Conservation (phyloP, 2,329 filamentous ascomycete species). For the Exophiala dermatitidis region DNA sequence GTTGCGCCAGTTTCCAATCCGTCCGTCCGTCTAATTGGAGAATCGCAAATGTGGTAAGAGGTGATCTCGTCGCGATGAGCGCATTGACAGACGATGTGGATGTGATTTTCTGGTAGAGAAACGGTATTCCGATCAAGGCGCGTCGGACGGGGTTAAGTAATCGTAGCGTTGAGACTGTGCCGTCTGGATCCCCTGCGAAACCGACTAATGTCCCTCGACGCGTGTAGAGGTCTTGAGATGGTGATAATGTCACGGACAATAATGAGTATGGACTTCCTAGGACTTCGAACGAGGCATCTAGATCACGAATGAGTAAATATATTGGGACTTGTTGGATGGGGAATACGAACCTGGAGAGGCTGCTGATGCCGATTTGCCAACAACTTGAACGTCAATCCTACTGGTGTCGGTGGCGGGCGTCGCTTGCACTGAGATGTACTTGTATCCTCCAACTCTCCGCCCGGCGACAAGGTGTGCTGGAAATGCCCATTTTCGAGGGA, state of each 20-base stretch:
- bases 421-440: slow-evolving; percentile 40
- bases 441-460: slow-evolving; percentile 27
- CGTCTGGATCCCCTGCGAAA: slow-evolving; percentile 69
- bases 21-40: slow-evolving; percentile 86
- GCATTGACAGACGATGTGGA: slow-evolving; percentile 83
- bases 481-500: slow-evolving; percentile 24
- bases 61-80: slow-evolving; percentile 78
- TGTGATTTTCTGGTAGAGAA: slow-evolving; percentile 63
- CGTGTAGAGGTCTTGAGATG: slow-evolving; percentile 89
- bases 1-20: slow-evolving; percentile 90
- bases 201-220: slow-evolving; percentile 76
- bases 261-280: slow-evolving; percentile 87
- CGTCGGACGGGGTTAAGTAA: slow-evolving; percentile 76
- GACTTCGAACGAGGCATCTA: slow-evolving; percentile 92
- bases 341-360: slow-evolving; percentile 36
- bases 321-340: not conserved
- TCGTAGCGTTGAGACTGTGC: slow-evolving; percentile 76
- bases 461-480: slow-evolving; percentile 25
- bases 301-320: not conserved
- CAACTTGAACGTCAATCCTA: slow-evolving; percentile 30
- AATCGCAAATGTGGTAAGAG: slow-evolving; percentile 77
- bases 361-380: slow-evolving; percentile 36
- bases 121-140: slow-evolving; percentile 76
- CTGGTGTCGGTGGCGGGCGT: slow-evolving; percentile 35
- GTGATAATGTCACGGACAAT: slow-evolving; percentile 84